Evolutionary conservation across 495 filamentous ascomycete species (phyloP), one percentile per base, ranked within the genome.

Genomic region (Podospora pseudopauciseta): DNA sequence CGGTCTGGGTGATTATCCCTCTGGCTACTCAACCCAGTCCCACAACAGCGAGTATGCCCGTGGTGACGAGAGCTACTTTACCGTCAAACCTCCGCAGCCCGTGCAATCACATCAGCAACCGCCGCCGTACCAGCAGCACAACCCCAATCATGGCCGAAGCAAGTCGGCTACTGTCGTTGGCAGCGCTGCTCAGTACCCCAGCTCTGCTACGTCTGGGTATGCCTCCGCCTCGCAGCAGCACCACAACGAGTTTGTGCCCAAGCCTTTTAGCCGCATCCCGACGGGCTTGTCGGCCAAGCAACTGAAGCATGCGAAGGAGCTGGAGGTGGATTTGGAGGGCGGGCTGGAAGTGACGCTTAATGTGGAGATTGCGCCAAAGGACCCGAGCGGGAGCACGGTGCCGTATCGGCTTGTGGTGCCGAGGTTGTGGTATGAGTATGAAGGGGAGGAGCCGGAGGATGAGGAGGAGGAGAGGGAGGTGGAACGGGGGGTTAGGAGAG

Each of bases 361-460:
- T 71, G 86, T 95, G 72, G 95, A 99, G 80, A 86, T 97, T 70
- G 91, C 87, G 71, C 87, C 90, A 30, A 85, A 86, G 67, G 92
- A 98, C 72, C 95, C 96, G 0, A 86, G 89, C 0, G 96, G 95
- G n/a, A 90, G 90, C 71, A 99, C 95, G 2, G 85, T 87, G 58
- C 90, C 92, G 34, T 99, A 99, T 76, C 84, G 93, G 23, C 77
- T 98, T 27, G 85, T 97, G 0, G 89, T 99, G 13, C 95, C 95
- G 6, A 86, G 86, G 65, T 80, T 99, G 28, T 85, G 80, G 79
- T 87, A 86, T 65, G 80, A 84, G 32, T 77, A 81, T 64, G 75
- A 83, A 30, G 73, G 72, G 26, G 75, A 81, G 64, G 75, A 74
- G 57, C 30, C 28, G 1, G 61, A n/a, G 34, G 53, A 66, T 54